These are phyloP conservation scores for Cercospora zeina DNA, from an alignment of 2,329 filamentous ascomycete species.

Conservation along the genomic window DNA sequence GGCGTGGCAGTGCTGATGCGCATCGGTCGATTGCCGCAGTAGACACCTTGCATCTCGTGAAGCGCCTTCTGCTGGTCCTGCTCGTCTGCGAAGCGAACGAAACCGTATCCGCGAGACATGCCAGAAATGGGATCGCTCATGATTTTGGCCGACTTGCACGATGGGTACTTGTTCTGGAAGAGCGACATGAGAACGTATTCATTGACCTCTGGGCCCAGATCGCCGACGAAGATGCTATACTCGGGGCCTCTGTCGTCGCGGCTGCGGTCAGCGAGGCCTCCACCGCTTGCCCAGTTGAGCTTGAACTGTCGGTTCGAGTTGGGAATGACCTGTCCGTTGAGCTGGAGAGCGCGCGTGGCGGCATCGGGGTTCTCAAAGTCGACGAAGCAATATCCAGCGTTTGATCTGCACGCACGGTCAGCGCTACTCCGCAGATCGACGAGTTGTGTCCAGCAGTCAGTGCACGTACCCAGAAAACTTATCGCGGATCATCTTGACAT, in stretches of 20 bases:
- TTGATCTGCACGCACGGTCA: conserved; percentile 56
- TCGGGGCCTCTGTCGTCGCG: conserved; percentile 95
- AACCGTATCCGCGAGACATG: conserved; percentile 96
- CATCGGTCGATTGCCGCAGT: conserved; percentile 98
- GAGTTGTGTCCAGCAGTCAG: conserved; percentile 11
- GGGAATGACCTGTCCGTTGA: conserved; percentile 87
- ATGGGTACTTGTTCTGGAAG: conserved; percentile 93
- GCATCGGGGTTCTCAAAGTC: conserved; percentile 83
- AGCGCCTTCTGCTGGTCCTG: conserved; percentile 93
- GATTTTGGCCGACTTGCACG: conserved; percentile 99
- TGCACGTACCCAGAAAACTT: conserved; percentile 85
- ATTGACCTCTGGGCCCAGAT: conserved; percentile 96
- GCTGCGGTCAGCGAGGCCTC: conserved; percentile 88
- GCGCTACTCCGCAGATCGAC: conserved; percentile 11
- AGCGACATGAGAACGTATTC: conserved; percentile 96
- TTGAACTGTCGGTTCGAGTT: conserved; percentile 96
- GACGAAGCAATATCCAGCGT: conserved; percentile 98
- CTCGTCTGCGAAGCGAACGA: conserved; percentile 95
- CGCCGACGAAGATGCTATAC: conserved; percentile 95
- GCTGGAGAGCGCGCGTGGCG: conserved; percentile 82
- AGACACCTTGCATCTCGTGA: conserved; percentile 98
- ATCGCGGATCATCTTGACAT: conserved; percentile 99
- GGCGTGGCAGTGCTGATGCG: conserved; percentile 96
- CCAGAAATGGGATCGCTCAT: conserved; percentile 99
- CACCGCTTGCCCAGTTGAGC: conserved; percentile 98